Evolutionary conservation across 306 rosid species (phyloP), one percentile per base, ranked within the genome.

Genomic region (Acacia melanoxylon): DNA sequence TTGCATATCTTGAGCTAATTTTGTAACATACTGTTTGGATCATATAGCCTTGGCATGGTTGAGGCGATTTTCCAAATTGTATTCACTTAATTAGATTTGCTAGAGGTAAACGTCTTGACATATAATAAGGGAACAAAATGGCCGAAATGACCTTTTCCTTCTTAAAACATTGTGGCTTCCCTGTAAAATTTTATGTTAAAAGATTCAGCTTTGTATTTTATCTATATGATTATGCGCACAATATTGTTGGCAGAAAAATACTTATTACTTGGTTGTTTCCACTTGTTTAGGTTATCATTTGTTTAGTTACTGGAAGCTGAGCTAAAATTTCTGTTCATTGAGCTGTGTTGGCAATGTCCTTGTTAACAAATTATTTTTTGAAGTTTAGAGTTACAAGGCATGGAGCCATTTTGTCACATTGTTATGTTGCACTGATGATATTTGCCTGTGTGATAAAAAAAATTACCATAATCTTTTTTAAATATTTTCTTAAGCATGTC

Each of bases 161-260:
- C 61, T 66, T 33, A 24, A 44, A 12, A 12, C 68, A 44, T 66
- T 25, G 22, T 82, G 86, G 27, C 46, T 75, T 61, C 54, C 62
- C 7, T 37, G 25, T 19, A 52, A 52, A 75, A 40, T 80, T 68
- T 56, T 69, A 40, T 46, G 35, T 82, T n/a, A 29, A 62, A 54
- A 4, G 68, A 27, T 11, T 62, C 40, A 27, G 37, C 5, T 37
- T 40, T 27, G 40, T 27, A 27, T 62, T 25, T 62, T 25, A 62
- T 62, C 20, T 5, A 27, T 27, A 25, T 29, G 31, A 52, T 51
- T 62, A 48, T 35, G 24, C 63, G 5, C 61, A 51, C 22, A 46
- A 76, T 63, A 35, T 76, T 62, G 46, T 71, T 22, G 35, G 44
- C 29, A 29, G 58, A 71, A 65, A 63, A 63, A 29, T 46, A 63